Base-by-base conservation (phyloP, 805 yeast genomes). In the Ogataea philodendri region DNA sequence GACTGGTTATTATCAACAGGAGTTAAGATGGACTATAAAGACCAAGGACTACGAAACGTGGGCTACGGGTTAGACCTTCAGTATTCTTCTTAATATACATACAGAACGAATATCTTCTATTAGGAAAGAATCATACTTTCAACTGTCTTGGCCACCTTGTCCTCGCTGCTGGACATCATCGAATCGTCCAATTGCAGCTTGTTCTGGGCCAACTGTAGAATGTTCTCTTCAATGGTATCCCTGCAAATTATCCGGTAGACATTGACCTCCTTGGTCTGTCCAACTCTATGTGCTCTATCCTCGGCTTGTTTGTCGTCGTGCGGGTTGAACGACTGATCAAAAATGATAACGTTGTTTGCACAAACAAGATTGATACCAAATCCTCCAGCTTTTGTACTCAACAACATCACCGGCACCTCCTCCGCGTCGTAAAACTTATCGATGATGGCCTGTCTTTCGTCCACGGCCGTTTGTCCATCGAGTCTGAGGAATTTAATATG, bases 261-360 rank as follows among this genome's bases (percentile, higher is more conserved):
- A 35, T 69, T 65, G 14, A 93, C 99, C 31, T 49, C 40, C 36
- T 81, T 76, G 5, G 81, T 77, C 63, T 90, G 97, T 1, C 98
- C 98, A 16, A 93, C 96, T 61, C 99, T 75, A 60, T 93, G 99
- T 0, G 97, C 96, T 56, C 99, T 76, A 60, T 93, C 99, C 57
- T 94, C 97, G 2, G 99, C 99, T 65, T 93, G 99, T 55, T 84
- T 84, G 56, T 93, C 99, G 59, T 93, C 98, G 60, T 93, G 98
- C 0, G 99, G 99, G 55, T 93, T 93, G 66, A 93, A 93, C 32
- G 94, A 81, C 57, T 88, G 90, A 57, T 93, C 99, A 55, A 81
- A 89, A 20, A 93, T 84, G 35, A 93, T 71, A 2, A 93, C 98
- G 42, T 81, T 78, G 56, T 87, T 90, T 6, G 99, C 97, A 55